A percentile compares a stretch with the other conserved stretches of the same genome.
phyloP scores from a whole-genome alignment of 2,329 filamentous ascomycete genomes.

The Cadophora gregata region DNA sequence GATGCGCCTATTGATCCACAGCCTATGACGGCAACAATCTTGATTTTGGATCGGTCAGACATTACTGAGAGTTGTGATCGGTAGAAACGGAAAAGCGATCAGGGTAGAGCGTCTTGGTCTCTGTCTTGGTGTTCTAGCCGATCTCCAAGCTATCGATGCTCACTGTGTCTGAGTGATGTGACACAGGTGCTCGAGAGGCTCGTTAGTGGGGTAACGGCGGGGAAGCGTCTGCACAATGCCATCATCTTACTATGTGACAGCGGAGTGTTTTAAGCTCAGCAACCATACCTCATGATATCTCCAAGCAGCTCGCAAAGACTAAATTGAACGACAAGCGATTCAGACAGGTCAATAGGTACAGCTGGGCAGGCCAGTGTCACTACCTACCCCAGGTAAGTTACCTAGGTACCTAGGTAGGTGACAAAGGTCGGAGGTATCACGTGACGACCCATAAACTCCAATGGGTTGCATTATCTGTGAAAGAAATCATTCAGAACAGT shows the following conservation, averaged over 20 bases:
- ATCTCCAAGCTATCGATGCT: too few species aligned
- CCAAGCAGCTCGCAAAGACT: not conserved
- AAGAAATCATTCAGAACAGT: too few species aligned
- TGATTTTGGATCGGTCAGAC: not conserved
- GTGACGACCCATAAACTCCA: not conserved
- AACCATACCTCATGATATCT: not conserved
- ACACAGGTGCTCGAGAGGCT: not conserved
- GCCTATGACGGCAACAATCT: not conserved
- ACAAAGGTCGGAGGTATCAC: not conserved
- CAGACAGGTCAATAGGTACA: too few species aligned
- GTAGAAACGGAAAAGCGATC: not conserved
- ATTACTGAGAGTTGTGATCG: not conserved
- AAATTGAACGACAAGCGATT: not conserved
- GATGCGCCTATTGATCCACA: conserved; percentile 1
- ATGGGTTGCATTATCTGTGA: too few species aligned
- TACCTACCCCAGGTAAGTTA: too few species aligned
- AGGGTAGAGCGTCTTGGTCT: not conserved
- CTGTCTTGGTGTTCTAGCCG: too few species aligned
- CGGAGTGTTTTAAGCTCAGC: not conserved
- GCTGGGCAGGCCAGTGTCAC: too few species aligned
- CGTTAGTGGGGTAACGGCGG: not conserved
- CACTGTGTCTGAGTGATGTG: not conserved
- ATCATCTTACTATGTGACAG: not conserved
- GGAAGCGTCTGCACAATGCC: not conserved
- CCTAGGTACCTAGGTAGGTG: not conserved